phyloP scores from a whole-genome alignment of 1,284 basidiomycete genomes.

The Amylostereum areolatum region DNA sequence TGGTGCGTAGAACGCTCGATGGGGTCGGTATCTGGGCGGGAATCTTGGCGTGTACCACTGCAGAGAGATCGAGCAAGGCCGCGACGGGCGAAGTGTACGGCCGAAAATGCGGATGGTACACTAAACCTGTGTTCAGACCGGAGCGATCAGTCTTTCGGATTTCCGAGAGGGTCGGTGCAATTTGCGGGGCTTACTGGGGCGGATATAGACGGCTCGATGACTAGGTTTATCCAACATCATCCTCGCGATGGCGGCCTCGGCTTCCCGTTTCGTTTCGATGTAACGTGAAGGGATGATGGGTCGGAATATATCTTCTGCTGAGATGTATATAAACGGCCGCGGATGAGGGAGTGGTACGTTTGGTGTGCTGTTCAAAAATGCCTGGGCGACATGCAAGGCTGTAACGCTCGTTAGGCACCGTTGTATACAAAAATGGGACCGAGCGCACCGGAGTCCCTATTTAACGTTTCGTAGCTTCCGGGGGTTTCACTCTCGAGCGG shows the following conservation, averaged over 20 bases:
- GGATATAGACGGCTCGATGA: constrained; percentile 70
- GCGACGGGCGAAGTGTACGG: constrained; percentile 86
- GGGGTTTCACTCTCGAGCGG: constrained; percentile 50
- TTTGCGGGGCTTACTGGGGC: constrained; percentile 63
- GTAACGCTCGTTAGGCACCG: constrained; percentile 9
- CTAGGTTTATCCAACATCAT: constrained; percentile 36
- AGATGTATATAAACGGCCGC: constrained; percentile 87
- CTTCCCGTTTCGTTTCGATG: constrained; percentile 87
- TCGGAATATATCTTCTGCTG: constrained; percentile 89
- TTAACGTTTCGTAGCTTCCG: constrained; percentile 73
- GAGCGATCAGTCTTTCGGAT: no score
- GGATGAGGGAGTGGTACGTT: constrained; percentile 25
- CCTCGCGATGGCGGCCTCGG: constrained; percentile 64
- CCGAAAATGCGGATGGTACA: constrained; percentile 92
- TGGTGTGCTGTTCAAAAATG: constrained; percentile 49
- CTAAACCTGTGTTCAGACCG: constrained; percentile 56
- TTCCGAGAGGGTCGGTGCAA: no score
- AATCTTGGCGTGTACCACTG: constrained; percentile 52
- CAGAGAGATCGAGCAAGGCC: constrained; percentile 77
- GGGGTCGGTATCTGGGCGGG: constrained; percentile 61
- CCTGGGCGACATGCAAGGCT: constrained; percentile 74
- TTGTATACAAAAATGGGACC: constrained; percentile 1
- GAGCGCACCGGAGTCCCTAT: constrained; percentile 82
- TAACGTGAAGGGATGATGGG: constrained; percentile 84
- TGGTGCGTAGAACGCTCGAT: constrained; percentile 46